Evolutionary conservation across 208 protist genomes (phyloP).

Genomic region (Leishmania arabica): DNA sequence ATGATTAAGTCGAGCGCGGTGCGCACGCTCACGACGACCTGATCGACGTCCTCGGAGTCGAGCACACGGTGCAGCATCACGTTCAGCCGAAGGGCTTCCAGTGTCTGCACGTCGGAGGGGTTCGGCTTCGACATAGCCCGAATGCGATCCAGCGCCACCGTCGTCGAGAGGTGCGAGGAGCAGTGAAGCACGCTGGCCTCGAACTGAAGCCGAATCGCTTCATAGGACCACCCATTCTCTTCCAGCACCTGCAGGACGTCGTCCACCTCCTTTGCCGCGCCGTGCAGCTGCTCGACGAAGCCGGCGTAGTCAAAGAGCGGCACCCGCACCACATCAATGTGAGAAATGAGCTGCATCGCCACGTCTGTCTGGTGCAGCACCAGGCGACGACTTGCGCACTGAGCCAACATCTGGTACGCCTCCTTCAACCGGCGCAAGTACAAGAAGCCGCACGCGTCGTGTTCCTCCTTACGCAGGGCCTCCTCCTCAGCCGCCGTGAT

Average conservation of each 20-base stretch:
- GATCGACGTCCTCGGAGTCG: constrained; percentile 45
- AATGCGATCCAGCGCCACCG: constrained; percentile 46
- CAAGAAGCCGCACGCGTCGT: constrained; percentile 53
- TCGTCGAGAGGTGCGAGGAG: constrained; percentile 53
- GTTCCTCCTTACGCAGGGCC: constrained; percentile 43
- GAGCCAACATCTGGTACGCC: constrained; percentile 56
- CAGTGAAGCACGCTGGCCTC: constrained; percentile 43
- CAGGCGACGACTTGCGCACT: constrained; percentile 70
- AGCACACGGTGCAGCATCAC: constrained; percentile 67
- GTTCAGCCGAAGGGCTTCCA: constrained; percentile 81
- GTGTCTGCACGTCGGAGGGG: constrained; percentile 46
- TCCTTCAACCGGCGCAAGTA: constrained; percentile 63
- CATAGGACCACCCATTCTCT: constrained; percentile 21
- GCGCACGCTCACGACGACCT: constrained; percentile 48
- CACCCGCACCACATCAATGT: constrained; percentile 64
- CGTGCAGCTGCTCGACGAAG: constrained; percentile 20
- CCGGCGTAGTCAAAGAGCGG: constrained; percentile 53
- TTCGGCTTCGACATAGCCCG: constrained; percentile 49
- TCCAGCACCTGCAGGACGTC: constrained; percentile 16
- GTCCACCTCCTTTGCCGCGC: constrained; percentile 23
- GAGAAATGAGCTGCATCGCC: constrained; percentile 59
- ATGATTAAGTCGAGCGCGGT: constrained; percentile 58
- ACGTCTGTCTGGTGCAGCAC: constrained; percentile 49
- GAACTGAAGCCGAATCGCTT: constrained; percentile 33
- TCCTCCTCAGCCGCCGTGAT: constrained; percentile 16